Evolutionary conservation across 2,329 filamentous ascomycete species (phyloP), one percentile per base, ranked within the genome.

Genomic region (Achaetomium macrosporum): DNA sequence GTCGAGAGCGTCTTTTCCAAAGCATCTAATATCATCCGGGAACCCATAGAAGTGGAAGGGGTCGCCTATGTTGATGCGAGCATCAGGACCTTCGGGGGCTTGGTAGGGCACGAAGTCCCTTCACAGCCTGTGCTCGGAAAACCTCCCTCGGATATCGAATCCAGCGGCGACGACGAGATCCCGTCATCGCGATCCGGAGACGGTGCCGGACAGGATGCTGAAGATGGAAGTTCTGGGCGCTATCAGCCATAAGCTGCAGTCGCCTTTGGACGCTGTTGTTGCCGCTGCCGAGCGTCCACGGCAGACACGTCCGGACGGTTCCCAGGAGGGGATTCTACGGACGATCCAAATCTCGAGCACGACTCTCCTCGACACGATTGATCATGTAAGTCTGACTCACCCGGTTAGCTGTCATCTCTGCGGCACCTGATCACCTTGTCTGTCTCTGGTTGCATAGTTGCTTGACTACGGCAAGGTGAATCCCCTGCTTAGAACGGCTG

Each of bases 191-290:
- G 25, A 7, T 25, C 25, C 25, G 25, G 7, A 25, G 25, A 25
- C 25, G 25, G 25, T 4, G 25, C 25, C 25, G 25, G 7, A 25
- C 13, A 31, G 6, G 13, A 42, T 33, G n/a, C 42, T 43, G 35
- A 82, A 82, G 61, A 75, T 75, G 1, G 79, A 83, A 52, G 76
- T 82, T 35, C 73, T 85, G 8, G 76, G 78, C 0, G 82, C 77
- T 1, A 74, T 85, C 6, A 81, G 77, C 3, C 82, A 85, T 59
- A 82, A 85, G 61, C 66, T 85, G 13, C 72, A 82, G 5, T 81
- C 77, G 2, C 82, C 82, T 0, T 67, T 85, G 0, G 81, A 85
- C 51, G 82, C 81, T 2, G 76, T 84, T 31, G 66, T 84, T 0
- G 74, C 78, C 0, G 79, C 70, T 47, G 70, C 73, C 1, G 78